phyloP scores from a whole-genome alignment of 2,329 filamentous ascomycete genomes.

The Zymoseptoria brevis region DNA sequence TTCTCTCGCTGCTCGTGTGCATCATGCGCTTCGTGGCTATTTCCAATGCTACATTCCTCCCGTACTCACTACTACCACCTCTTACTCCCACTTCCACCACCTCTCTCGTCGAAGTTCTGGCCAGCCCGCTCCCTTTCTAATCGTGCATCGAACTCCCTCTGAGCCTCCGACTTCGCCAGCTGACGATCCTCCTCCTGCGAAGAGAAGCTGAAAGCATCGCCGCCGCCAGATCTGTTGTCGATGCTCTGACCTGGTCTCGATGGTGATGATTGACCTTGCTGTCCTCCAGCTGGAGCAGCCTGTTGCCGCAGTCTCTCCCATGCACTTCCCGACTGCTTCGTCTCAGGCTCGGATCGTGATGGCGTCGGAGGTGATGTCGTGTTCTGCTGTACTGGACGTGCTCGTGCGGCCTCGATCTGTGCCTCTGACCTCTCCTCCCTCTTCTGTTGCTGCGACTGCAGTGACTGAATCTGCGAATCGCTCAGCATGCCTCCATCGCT shows the following conservation, averaged over 20 bases:
- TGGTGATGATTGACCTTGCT: conserved; percentile 14
- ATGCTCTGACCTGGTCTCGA: conserved; percentile 11
- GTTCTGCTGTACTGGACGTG: conserved; percentile 12
- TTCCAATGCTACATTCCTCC: neutral
- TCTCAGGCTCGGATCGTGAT: neutral
- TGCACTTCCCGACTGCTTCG: conserved; percentile 27
- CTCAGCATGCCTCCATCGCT: conserved; percentile 23
- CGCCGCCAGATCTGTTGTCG: conserved; percentile 23
- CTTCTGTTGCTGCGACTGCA: conserved; percentile 1
- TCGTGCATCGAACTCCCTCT: conserved; percentile 43
- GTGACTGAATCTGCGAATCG: conserved; percentile 23
- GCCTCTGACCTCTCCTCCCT: conserved; percentile 33
- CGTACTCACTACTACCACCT: neutral
- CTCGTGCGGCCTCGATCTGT: conserved; percentile 13
- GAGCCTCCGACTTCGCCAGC: conserved; percentile 38
- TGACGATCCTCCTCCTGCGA: conserved; percentile 37
- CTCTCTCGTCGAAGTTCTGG: conserved; percentile 31
- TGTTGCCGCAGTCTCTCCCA: conserved; percentile 39
- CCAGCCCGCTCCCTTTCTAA: conserved; percentile 44
- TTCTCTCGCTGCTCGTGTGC: neutral
- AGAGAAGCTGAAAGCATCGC: conserved; percentile 41
- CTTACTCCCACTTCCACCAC: neutral
- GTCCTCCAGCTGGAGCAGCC: conserved; percentile 15
- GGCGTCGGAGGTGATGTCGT: neutral
- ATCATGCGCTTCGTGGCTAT: neutral